These are phyloP conservation scores for Aspergillus quadricinctus DNA, from an alignment of 2,329 filamentous ascomycete genomes.

Conservation along the genomic window DNA sequence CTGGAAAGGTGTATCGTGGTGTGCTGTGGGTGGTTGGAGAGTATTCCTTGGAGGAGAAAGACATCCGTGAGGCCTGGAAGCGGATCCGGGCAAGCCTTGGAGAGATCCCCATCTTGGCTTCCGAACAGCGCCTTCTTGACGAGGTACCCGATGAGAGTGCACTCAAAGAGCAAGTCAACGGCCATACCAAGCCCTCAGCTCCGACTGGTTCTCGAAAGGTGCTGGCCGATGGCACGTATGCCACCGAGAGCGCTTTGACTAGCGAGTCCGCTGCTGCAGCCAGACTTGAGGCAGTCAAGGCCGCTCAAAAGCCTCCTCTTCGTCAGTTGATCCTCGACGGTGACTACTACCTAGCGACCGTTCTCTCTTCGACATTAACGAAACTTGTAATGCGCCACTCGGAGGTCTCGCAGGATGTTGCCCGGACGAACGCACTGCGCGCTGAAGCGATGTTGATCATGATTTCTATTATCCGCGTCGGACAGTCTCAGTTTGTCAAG, in stretches of 20 bases:
- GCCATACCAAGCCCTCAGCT: conserved; percentile 68
- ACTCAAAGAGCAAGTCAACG: conserved; percentile 68
- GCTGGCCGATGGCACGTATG: conserved; percentile 93
- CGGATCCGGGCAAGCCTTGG: conserved; percentile 88
- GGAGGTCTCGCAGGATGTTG: conserved; percentile 80
- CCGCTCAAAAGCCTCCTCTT: conserved; percentile 91
- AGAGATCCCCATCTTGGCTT: conserved; percentile 94
- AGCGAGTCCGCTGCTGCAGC: conserved; percentile 86
- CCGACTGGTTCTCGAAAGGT: conserved; percentile 86
- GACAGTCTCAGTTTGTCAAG: conserved; percentile 98
- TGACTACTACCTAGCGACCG: conserved; percentile 92
- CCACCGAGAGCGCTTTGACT: conserved; percentile 91
- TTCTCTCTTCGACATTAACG: conserved; percentile 91
- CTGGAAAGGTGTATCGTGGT: conserved; percentile 94
- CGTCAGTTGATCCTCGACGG: conserved; percentile 93
- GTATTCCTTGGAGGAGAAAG: conserved; percentile 88
- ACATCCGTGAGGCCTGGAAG: conserved; percentile 96
- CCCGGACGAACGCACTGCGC: conserved; percentile 86
- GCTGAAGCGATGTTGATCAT: conserved; percentile 99
- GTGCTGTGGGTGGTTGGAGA: conserved; percentile 98
- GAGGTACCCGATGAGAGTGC: conserved; percentile 69
- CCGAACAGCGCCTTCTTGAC: conserved; percentile 86
- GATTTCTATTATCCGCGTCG: conserved; percentile 97
- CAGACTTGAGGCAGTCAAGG: conserved; percentile 92
- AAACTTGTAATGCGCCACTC: conserved; percentile 98